Base-by-base conservation (phyloP, 169 alveolate genomes). In the Cryptosporidium ubiquitum region DNA sequence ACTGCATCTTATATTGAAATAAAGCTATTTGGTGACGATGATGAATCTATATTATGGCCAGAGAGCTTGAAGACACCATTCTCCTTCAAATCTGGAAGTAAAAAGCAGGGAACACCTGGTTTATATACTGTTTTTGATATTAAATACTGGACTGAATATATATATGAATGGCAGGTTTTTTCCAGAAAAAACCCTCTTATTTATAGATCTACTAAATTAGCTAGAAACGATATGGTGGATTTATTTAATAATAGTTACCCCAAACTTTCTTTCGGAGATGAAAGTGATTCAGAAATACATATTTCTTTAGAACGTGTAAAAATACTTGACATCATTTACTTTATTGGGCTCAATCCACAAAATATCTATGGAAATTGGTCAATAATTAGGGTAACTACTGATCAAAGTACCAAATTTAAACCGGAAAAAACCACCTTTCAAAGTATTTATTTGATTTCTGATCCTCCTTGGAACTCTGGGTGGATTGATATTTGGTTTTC, bases 401-500 rank as follows among this genome's bases (percentile, higher is more conserved):
- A 37, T 23, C 31, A 33, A 14, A 37, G 29, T 42, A 10, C 52
- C 7, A 39, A 44, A 18, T 39, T n/a, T 47, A 23, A 42, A 2
- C n/a, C 31, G 1, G 84, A 40, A 23, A 20, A 14, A 3, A 64
- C 26, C 0, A n/a, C 23, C 39, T 16, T 31, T 35, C 71, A 33
- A 29, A 64, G 18, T 35, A 33, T 64, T 16, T 71, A 51, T 51
- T 29, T 31, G 10, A 6, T 29, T 42, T 7, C 69, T 16, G 60
- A 79, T 2, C 79, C 74, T n/a, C 18, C 51, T 10, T 79, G 89
- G 89, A 61, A n/a, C 40, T 79, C 89, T 2, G 89, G 89, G 16
- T 79, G 89, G 89, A 42, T 61, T 23, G 89, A 79, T 64, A 60
- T 79, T 42, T 79, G 89, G 89, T 23, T 79, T 1, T 79, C 89